These are phyloP conservation scores for Blattamonas nauphoetae DNA, from an alignment of 78 protist species.

Conservation along the genomic window DNA sequence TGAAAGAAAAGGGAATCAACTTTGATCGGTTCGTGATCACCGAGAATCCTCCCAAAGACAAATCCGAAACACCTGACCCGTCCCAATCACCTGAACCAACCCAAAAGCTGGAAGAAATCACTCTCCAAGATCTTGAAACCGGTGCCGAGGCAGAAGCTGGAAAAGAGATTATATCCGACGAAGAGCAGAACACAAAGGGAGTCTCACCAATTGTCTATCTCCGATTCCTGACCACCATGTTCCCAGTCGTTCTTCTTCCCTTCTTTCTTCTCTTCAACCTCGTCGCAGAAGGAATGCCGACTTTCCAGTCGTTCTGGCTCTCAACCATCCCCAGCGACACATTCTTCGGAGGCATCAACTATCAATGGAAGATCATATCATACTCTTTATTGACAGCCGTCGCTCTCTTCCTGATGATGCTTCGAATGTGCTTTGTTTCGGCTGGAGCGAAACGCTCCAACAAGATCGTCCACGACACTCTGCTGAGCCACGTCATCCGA, in stretches of 20 bases:
- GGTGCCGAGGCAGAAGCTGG: no score
- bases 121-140: no score
- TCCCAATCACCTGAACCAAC: no score
- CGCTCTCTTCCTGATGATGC: neutral
- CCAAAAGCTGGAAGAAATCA: no score
- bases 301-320: neutral
- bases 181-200: neutral
- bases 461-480: slow-evolving; percentile 5
- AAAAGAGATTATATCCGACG: neutral
- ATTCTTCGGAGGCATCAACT: neutral
- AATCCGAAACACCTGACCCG: no score
- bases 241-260: neutral
- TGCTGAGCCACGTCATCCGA: slow-evolving; percentile 40
- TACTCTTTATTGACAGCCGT: neutral
- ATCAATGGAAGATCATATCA: neutral
- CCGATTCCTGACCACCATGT: neutral
- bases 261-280: neutral
- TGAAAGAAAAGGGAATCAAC: no score
- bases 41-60: no score
- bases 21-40: no score
- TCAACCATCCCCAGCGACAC: neutral
- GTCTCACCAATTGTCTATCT: neutral
- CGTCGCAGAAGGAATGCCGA: neutral
- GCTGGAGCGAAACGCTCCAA: neutral
- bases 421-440: neutral